Conservation (phyloP, 2,329 filamentous ascomycete genomes). For the Diplocarpon rosae region DNA sequence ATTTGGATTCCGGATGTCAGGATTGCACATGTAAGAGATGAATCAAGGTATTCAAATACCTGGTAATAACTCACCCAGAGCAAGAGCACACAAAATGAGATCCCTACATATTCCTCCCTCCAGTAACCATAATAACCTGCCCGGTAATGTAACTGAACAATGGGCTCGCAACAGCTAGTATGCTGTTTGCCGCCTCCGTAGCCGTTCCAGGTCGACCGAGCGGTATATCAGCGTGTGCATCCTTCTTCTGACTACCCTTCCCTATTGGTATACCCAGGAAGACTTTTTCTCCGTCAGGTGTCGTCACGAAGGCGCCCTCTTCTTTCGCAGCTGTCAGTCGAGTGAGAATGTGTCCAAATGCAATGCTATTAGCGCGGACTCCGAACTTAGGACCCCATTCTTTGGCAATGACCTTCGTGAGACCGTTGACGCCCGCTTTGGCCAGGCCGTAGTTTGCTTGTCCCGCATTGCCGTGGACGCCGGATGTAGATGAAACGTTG, state of each 20-base stretch:
- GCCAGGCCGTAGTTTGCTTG: constrained; percentile 82
- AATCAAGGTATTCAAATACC: too few species aligned
- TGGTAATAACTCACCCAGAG: too few species aligned
- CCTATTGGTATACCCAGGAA: constrained; percentile 64
- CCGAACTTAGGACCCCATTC: constrained; percentile 82
- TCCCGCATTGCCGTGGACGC: constrained; percentile 79
- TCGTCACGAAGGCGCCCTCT: constrained; percentile 66
- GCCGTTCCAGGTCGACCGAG: constrained; percentile 66
- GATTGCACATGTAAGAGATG: too few species aligned
- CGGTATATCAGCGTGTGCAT: constrained; percentile 59
- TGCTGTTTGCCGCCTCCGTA: constrained; percentile 66
- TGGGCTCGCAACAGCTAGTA: constrained; percentile 71
- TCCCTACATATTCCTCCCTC: constrained; percentile 51
- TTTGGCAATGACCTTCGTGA: constrained; percentile 85
- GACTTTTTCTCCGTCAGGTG: constrained; percentile 65
- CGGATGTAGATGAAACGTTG: constrained; percentile 75
- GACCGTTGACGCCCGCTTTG: constrained; percentile 71
- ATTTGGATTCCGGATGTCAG: too few species aligned
- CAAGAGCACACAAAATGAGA: neutral
- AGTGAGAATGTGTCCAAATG: constrained; percentile 74
- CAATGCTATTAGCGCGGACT: constrained; percentile 72
- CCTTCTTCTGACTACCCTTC: constrained; percentile 31
- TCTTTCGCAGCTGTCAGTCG: constrained; percentile 78
- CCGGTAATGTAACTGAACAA: constrained; percentile 77
- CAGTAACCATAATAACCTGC: constrained; percentile 79